Evolutionary conservation across 2,329 filamentous ascomycete species (phyloP), one percentile per base, ranked within the genome.

Genomic region (Aspergillus quadricinctus): DNA sequence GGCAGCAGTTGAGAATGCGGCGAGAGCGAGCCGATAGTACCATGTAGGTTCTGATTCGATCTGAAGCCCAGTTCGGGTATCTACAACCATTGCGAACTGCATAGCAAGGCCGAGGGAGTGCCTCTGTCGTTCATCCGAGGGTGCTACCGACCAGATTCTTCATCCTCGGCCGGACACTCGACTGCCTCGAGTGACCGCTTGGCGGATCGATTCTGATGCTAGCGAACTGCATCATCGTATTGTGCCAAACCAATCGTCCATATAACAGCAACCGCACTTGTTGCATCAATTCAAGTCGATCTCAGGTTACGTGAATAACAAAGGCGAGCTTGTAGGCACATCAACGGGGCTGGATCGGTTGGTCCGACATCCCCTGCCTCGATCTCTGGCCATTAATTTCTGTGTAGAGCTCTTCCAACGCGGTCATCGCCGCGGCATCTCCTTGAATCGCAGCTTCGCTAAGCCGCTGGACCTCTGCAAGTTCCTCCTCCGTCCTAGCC

Each of bases 331-430:
- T 17, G 23, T 23, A 46, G 43, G 14, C 5, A 46, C 43, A 19
- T 46, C 60, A 57, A 14, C 54, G 54, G 17, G 41, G 49, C 50
- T 55, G 60, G 37, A 49, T 52, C 14, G 55, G 25, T 25, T 56
- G 49, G 49, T 60, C 58, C 40, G 56, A 55, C 31, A 48, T 11
- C 19, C 50, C 57, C 8, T 40, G n/a, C 31, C 58, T 55, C 23
- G 25, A 23, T 9, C 7, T 25, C 31, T 60, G 55, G 50, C 49
- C 53, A 28, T 66, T 64, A 49, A 72, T 54, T 21, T 65, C 63
- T 41, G 65, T 56, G 62, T 75, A 75, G 41, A 76, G 64, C 46
- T 71, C 65, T 55, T 77, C 70, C 49, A 78, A 46, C 19, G 68
- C 67, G 23, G 59, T 61, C 52, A 73, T 56, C 8, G 76, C 75